Conservation (phyloP, 2,329 filamentous ascomycete species). For the Aspergillus sp. region DNA sequence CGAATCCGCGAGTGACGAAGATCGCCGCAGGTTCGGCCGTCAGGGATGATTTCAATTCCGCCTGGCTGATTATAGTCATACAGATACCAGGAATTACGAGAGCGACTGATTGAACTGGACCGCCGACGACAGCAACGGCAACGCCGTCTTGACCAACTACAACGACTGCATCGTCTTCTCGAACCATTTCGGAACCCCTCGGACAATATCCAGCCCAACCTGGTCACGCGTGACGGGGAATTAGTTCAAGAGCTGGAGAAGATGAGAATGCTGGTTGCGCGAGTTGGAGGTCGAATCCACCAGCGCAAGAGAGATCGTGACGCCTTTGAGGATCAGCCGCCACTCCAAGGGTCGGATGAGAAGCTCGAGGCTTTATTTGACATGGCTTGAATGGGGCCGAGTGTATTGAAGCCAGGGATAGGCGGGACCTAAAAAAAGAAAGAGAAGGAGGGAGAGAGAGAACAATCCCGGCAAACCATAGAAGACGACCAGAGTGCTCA, state of each 20-base stretch:
- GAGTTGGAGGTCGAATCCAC: constrained; percentile 39
- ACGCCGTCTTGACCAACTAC: constrained; percentile 48
- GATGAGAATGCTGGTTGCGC: constrained; percentile 48
- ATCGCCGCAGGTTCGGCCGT: constrained; percentile 29
- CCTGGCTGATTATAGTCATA: constrained; percentile 24
- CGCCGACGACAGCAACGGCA: constrained; percentile 45
- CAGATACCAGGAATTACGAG: constrained; percentile 43
- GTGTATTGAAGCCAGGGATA: constrained; percentile 1
- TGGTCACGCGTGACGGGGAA: constrained; percentile 52
- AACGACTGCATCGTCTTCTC: constrained; percentile 46
- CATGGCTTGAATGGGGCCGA: constrained; percentile 28
- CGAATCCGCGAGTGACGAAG: constrained; percentile 29
- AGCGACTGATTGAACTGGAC: constrained; percentile 47
- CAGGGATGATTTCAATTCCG: constrained; percentile 17
- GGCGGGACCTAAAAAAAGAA: neutral
- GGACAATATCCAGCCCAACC: constrained; percentile 54
- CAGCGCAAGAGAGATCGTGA: constrained; percentile 24
- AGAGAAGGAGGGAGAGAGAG: neutral
- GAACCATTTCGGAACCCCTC: constrained; percentile 51
- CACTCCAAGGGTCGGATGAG: constrained; percentile 25
- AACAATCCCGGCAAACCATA: neutral
- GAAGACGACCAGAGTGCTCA: neutral
- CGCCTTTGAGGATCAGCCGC: constrained; percentile 15
- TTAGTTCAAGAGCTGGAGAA: constrained; percentile 50
- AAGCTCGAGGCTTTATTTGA: constrained; percentile 40